These are phyloP conservation scores for Aspergillus affinis DNA, from an alignment of 495 filamentous ascomycete genomes.

Conservation along the genomic window DNA sequence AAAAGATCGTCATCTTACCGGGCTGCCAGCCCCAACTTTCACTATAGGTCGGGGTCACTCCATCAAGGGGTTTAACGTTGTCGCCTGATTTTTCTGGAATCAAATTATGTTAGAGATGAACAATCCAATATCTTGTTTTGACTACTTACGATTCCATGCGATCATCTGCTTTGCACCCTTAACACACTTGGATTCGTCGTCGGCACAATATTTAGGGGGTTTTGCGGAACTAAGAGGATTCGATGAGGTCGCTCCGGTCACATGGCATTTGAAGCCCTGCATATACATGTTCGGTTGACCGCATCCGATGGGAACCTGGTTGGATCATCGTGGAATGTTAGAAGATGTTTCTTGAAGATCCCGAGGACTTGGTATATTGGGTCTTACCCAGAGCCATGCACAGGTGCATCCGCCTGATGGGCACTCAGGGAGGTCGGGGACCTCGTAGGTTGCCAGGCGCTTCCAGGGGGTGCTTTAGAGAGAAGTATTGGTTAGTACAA, in stretches of 20 bases:
- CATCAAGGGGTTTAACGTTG: constrained; percentile 20
- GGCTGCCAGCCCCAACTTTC: constrained; percentile 21
- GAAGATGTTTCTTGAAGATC: background rate
- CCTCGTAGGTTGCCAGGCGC: constrained; percentile 45
- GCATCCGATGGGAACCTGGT: constrained; percentile 47
- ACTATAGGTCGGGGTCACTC: constrained; percentile 21
- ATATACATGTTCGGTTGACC: constrained; percentile 52
- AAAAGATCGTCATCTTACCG: constrained; percentile 6
- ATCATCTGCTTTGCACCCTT: constrained; percentile 57
- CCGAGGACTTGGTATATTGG: background rate
- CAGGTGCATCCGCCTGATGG: constrained; percentile 52
- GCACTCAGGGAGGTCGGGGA: constrained; percentile 50
- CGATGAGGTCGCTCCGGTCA: constrained; percentile 43
- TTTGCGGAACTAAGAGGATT: constrained; percentile 39
- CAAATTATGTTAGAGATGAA: constrained; percentile 1
- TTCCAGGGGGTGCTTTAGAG: constrained; percentile 48
- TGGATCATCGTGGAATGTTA: background rate
- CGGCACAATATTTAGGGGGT: constrained; percentile 43
- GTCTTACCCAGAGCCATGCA: constrained; percentile 52
- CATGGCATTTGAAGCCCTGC: constrained; percentile 55
- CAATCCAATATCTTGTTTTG: background rate
- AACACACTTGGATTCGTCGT: constrained; percentile 43
- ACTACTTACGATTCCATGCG: constrained; percentile 44
- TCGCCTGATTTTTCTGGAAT: constrained; percentile 23
- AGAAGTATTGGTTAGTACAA: constrained; percentile 3